These are phyloP conservation scores for Mycena epipterygia DNA, from an alignment of 768 basidiomycete genomes.

Conservation along the genomic window DNA sequence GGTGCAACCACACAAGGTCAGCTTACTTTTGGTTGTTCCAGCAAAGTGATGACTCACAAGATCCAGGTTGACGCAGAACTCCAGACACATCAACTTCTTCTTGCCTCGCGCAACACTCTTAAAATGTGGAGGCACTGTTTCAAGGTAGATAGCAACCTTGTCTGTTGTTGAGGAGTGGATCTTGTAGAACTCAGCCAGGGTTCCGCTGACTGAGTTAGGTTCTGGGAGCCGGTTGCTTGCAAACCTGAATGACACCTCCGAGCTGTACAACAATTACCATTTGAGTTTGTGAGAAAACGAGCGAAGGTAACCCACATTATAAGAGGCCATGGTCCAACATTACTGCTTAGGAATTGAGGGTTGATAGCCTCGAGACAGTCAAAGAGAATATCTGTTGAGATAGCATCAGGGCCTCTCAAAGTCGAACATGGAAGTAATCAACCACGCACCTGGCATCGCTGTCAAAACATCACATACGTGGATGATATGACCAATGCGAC, in stretches of 20 bases:
- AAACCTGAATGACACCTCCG: constrained; percentile 3
- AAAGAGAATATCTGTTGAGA: neutral
- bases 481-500: neutral
- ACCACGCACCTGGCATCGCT: neutral
- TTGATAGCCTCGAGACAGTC: neutral
- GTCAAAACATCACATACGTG: neutral
- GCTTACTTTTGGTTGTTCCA: neutral
- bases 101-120: constrained; percentile 7
- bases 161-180: constrained; percentile 3
- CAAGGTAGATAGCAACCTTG: constrained; percentile 12
- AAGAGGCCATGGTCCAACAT: neutral
- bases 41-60: neutral
- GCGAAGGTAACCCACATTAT: constrained; percentile 11
- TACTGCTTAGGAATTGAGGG: constrained; percentile 4
- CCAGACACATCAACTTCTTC: constrained; percentile 5
- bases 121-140: constrained; percentile 7
- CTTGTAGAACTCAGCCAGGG: constrained; percentile 7
- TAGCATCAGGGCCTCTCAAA: neutral
- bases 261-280: neutral
- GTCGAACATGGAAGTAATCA: neutral
- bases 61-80: constrained; percentile 9
- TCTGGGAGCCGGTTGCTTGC: constrained; percentile 3
- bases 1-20: neutral
- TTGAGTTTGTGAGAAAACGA: neutral
- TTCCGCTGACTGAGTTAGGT: constrained; percentile 2